Percentiles rank a stretch among this genome's conserved stretches.
Conservation (phyloP, 306 rosid species). For the Castanopsis chinensis region DNA sequence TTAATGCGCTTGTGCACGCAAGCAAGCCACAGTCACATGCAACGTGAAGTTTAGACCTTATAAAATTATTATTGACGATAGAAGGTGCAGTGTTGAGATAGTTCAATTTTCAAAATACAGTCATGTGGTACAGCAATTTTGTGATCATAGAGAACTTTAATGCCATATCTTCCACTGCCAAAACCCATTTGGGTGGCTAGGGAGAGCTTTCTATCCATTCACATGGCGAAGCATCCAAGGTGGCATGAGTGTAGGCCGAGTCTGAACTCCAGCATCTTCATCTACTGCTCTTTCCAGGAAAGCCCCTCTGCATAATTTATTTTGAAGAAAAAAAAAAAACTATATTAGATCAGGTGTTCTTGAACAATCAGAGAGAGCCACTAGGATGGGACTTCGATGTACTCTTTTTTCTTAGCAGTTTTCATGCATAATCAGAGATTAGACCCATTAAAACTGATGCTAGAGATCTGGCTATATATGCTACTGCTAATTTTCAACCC, state of each 20-base stretch:
- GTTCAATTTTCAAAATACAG: neutral
- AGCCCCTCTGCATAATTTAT: slow-evolving; percentile 43
- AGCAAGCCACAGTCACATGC: neutral
- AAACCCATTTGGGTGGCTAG: neutral
- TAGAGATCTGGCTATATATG: neutral
- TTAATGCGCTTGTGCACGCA: neutral
- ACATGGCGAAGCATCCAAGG: slow-evolving; percentile 70
- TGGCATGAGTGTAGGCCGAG: slow-evolving; percentile 44
- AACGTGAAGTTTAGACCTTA: neutral
- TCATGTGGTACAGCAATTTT: neutral
- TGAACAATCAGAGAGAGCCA: neutral
- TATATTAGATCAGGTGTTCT: neutral
- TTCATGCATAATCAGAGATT: too few relatives aligned
- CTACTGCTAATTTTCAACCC: neutral
- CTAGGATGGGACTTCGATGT: too few relatives aligned
- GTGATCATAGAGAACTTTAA: neutral
- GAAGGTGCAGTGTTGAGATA: neutral
- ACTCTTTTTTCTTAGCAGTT: too few relatives aligned
- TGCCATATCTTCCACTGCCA: slow-evolving; percentile 9
- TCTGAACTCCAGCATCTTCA: slow-evolving; percentile 36
- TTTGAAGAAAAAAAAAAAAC: neutral
- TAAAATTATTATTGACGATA: too few relatives aligned
- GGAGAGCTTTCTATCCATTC: slow-evolving; percentile 17
- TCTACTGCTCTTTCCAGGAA: slow-evolving; percentile 36
- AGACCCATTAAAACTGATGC: too few relatives aligned